Base-by-base conservation (phyloP, 306 rosid species). In the Vigna nakashimae region DNA sequence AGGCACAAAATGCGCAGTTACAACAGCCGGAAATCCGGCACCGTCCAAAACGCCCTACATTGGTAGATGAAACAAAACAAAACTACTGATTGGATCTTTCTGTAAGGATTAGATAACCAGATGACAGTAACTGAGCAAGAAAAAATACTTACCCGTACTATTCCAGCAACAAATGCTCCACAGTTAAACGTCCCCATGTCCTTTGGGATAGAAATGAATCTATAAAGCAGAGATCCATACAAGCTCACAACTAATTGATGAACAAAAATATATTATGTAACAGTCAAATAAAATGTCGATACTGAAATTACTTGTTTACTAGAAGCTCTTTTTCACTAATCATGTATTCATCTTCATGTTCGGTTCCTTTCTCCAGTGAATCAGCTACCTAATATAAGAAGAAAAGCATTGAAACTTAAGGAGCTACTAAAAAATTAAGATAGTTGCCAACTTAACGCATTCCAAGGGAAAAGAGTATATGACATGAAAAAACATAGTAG, bases 181-280 rank as follows among this genome's bases (percentile, higher is more conserved):
- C 98, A 95, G 66, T 95, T 92, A 85, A 92, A 95, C 17, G 98
- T 91, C 49, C 98, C 98, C 98, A 95, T 95, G 90, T 95, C 98
- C 87, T 92, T 95, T 9, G 98, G 98, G 73, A 95, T 91, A 48
- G 98, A 95, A 83, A 92, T 95, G 83, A 95, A 95, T 84, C 98
- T 95, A 84, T 52, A 64, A 74, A 64, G 74, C 65, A 82, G 80
- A 82, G 60, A 60, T 50, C 26, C 73, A 69, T 85, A 64, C 82
- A 72, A 80, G 83, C 73, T 70, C 62, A 73, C 71, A 2, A 64
- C 2, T 34, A 81, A 46, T 43, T 57, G 24, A 69, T 67, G 60
- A 28, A 74, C 16, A 64, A 69, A 58, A 24, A 59, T 71, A 46
- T 32, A 68, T n/a, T 50, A 36, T 26, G 59, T 28, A 74, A 50